phyloP scores from a whole-genome alignment of 73 alveolate species.

The Loxodes magnus region DNA sequence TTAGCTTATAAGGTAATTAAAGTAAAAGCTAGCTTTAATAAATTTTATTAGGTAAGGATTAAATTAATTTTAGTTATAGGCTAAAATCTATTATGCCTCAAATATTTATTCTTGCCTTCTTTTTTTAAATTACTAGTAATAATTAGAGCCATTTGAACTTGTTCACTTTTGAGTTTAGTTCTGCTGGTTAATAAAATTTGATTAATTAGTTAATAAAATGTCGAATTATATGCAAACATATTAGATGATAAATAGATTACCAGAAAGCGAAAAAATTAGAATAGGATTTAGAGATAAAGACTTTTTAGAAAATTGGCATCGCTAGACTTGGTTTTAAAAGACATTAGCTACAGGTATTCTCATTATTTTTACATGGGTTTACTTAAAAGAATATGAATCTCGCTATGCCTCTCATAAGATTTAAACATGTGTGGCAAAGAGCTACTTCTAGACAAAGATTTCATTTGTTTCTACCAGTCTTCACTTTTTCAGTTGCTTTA shows the following conservation, averaged over 20 bases:
- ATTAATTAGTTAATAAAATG: no score
- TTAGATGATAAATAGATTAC: background rate
- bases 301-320: background rate
- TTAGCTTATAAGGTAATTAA: no score
- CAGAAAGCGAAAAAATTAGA: background rate
- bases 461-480: slow-evolving; percentile 1
- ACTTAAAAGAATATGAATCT: slow-evolving; percentile 2
- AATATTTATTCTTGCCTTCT: no score
- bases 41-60: no score
- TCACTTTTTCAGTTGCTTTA: background rate
- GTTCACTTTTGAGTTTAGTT: no score
- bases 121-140: no score
- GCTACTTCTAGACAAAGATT: background rate
- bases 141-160: no score
- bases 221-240: no score
- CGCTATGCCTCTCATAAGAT: slow-evolving; percentile 2
- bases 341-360: background rate
- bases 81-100: no score
- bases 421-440: background rate
- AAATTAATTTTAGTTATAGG: no score
- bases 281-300: slow-evolving; percentile 2
- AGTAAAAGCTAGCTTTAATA: no score
- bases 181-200: no score
- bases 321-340: slow-evolving; percentile 3
- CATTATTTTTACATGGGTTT: background rate